Evolutionary conservation across 805 yeast species (phyloP), one percentile per base, ranked within the genome.

Genomic region (Lipomyces kockii): DNA sequence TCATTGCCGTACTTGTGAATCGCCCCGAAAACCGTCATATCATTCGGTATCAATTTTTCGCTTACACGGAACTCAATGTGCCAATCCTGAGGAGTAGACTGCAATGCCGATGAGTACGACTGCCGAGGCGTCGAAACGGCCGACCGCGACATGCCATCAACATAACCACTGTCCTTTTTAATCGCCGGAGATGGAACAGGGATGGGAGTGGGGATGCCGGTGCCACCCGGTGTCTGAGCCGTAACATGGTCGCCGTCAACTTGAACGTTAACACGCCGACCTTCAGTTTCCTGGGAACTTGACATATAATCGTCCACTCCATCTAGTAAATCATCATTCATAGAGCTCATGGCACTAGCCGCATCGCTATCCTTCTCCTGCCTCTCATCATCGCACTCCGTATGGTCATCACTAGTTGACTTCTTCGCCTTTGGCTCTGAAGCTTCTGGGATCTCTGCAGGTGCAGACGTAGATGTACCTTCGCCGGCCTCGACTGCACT

Each of bases 1-100:
- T 74, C 84, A 83, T 60, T 84, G 12, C 70, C 60, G 52, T 43
- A 62, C 32, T 64, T 83, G 75, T 86, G 87, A 5, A 89, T 78
- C 0, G 91, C 92, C 0, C 93, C 93, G 76, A 86, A 90, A 2
- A 91, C 82, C 0, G 96, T 90, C 1, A 90, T 86, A 61, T 84
- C 89, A 46, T 81, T 80, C 1, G 90, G 87, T 25, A 89, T 80
- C 0, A 77, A 79, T 64, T 84, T 86, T 4, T 83, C 90, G 70
- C 85, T 80, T 8, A 87, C 78, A 0, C 79, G 77, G 74, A 91
- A 90, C 65, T 87, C 89, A 63, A 87, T 77, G 57, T 81, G 74
- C 77, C 79, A 79, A 39, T 76, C 68, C 25, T 60, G 66, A 14
- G 61, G 17, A 2, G 67, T 35, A 2, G 69, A 63, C 29, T 68